Conservation (phyloP, 2,329 filamentous ascomycete species). For the Fusarium paranaense region DNA sequence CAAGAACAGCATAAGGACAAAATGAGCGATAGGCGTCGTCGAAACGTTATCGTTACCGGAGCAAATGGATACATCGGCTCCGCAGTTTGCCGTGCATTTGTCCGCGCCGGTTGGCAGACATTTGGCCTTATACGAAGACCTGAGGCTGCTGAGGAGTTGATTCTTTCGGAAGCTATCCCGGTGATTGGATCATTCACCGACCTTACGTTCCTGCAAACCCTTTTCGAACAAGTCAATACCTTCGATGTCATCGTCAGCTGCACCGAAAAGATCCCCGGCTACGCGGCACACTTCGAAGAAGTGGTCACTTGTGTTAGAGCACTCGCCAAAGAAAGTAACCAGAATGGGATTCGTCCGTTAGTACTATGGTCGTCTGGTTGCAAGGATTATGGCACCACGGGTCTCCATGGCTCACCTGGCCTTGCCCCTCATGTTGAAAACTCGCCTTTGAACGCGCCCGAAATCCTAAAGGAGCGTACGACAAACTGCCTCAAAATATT, state of each 20-base stretch:
- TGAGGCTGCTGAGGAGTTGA: conserved; percentile 46
- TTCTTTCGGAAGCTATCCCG: conserved; percentile 53
- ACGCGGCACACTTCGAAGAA: conserved; percentile 54
- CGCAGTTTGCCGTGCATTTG: conserved; percentile 58
- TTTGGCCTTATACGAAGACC: conserved; percentile 57
- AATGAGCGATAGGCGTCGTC: conserved; percentile 10
- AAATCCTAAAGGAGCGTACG: conserved; percentile 47
- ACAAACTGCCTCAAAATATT: conserved; percentile 47
- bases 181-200: conserved; percentile 54
- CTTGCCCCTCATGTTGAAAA: conserved; percentile 57
- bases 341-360: conserved; percentile 51
- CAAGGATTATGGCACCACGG: conserved; percentile 60
- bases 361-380: conserved; percentile 61
- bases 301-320: conserved; percentile 49
- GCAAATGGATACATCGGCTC: conserved; percentile 62
- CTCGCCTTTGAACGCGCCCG: conserved; percentile 50
- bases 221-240: conserved; percentile 41
- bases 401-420: conserved; percentile 48
- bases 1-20: background rate
- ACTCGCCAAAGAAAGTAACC: conserved; percentile 49
- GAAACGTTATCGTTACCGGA: conserved; percentile 57
- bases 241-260: conserved; percentile 58
- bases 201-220: conserved; percentile 41
- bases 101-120: conserved; percentile 56
- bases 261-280: conserved; percentile 55